Evolutionary conservation across 805 yeast genomes (phyloP).

Genomic region (Yarrowia keelungensis): DNA sequence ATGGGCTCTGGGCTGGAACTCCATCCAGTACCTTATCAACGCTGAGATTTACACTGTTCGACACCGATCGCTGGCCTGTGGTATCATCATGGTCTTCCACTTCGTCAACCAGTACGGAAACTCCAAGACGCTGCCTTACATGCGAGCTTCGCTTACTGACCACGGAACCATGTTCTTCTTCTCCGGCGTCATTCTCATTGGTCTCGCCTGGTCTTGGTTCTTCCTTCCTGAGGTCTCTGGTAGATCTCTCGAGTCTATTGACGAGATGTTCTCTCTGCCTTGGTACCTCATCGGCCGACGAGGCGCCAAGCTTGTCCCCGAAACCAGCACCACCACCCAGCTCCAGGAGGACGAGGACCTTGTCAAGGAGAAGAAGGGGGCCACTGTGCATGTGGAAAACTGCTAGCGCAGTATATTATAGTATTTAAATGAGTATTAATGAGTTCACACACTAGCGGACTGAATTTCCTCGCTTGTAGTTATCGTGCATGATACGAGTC

Average conservation of each 20-base stretch:
- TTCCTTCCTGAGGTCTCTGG: conserved; percentile 61
- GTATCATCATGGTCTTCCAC: conserved; percentile 62
- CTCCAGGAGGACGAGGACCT: conserved; percentile 32
- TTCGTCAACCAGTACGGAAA: conserved; percentile 65
- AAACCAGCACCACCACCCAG: conserved; percentile 35
- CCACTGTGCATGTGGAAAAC: conserved; percentile 25
- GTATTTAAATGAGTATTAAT: conserved; percentile 3
- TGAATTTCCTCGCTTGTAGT: too few relatives aligned
- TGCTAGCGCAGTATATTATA: not conserved
- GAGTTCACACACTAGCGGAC: not conserved
- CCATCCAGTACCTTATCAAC: conserved; percentile 61
- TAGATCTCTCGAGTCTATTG: conserved; percentile 61
- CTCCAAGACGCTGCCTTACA: conserved; percentile 62
- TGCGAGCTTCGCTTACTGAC: conserved; percentile 56
- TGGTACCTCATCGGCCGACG: conserved; percentile 61
- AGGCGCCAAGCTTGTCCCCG: conserved; percentile 25
- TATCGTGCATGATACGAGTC: not conserved
- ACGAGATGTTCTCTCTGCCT: conserved; percentile 59
- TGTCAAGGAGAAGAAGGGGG: conserved; percentile 29
- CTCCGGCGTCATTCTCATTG: conserved; percentile 53
- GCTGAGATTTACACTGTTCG: conserved; percentile 63
- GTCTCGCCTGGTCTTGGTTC: conserved; percentile 59
- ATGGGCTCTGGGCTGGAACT: conserved; percentile 67
- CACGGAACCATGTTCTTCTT: conserved; percentile 63
- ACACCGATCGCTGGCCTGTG: conserved; percentile 58